Evolutionary conservation across 371 early-diverging fungal species (phyloP).

Genomic region (Zopfochytrium polystomum): DNA sequence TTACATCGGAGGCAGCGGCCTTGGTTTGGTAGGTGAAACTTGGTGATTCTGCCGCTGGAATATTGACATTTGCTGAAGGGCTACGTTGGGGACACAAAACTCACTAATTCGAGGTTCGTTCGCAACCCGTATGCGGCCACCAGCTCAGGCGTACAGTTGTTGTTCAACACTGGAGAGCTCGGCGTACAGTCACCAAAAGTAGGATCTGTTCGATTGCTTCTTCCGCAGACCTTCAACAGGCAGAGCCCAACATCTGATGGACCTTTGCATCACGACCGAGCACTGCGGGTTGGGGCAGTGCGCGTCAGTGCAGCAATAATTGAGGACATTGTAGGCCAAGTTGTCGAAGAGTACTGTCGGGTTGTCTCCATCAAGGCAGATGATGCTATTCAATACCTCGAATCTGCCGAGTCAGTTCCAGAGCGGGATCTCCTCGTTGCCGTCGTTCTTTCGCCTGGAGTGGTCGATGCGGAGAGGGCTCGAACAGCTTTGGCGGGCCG

Average conservation of each 20-base stretch:
- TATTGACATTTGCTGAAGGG: not conserved
- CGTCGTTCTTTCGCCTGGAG: not conserved
- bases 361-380: not conserved
- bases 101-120: not conserved
- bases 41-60: too few species aligned
- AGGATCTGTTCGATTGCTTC: not conserved
- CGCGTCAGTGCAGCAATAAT: too few species aligned
- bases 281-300: too few species aligned
- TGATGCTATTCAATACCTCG: not conserved
- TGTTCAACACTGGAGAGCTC: conserved; percentile 4
- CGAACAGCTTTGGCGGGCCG: not conserved
- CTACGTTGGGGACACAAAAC: not conserved
- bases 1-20: not conserved
- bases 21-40: conserved; percentile 3
- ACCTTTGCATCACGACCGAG: too few species aligned
- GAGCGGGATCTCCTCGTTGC: not conserved
- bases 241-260: too few species aligned
- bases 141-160: not conserved
- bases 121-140: not conserved
- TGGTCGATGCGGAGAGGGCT: not conserved
- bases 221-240: too few species aligned
- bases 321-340: too few species aligned
- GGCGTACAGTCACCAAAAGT: conserved; percentile 5
- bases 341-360: not conserved
- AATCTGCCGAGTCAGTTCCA: not conserved